phyloP scores from a whole-genome alignment of 2,329 filamentous ascomycete genomes.

The Neocatenulostroma microsporum region DNA sequence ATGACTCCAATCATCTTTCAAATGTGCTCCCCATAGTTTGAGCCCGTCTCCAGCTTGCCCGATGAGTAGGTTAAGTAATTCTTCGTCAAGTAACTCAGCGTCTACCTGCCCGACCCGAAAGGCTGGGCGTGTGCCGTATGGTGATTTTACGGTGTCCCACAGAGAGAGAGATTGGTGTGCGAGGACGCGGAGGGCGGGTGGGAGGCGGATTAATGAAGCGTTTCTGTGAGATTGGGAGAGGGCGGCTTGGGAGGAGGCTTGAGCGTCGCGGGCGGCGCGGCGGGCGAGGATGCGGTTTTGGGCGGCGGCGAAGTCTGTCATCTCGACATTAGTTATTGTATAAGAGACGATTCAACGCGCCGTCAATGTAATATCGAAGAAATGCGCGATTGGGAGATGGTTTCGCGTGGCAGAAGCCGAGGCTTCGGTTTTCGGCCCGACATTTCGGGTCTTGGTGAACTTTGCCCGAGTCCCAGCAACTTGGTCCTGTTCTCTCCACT shows the following conservation, averaged over 20 bases:
- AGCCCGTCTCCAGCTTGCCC: constrained; percentile 79
- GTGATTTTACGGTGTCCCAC: constrained; percentile 65
- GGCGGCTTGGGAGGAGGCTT: constrained; percentile 40
- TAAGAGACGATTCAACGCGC: no score
- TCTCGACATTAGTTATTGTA: no score
- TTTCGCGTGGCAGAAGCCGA: no score
- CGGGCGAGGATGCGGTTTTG: constrained; percentile 79
- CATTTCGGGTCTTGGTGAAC: no score
- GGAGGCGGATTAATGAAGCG: constrained; percentile 38
- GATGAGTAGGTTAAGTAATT: constrained; percentile 77
- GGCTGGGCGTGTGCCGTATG: constrained; percentile 71
- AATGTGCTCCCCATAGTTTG: constrained; percentile 72
- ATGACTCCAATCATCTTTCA: constrained; percentile 77
- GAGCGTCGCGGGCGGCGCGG: constrained; percentile 65
- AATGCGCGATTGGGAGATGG: no score
- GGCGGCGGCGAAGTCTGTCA: constrained; percentile 72
- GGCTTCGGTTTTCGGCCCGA: no score
- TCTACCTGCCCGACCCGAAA: constrained; percentile 96
- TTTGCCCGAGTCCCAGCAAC: no score
- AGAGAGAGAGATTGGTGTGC: constrained; percentile 15
- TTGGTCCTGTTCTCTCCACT: no score
- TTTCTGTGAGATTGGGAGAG: constrained; percentile 38
- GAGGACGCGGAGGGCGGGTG: constrained; percentile 50
- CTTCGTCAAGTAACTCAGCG: constrained; percentile 88
- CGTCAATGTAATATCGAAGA: no score